phyloP scores from a whole-genome alignment of 306 rosid genomes.

The Cicer bijugum region DNA sequence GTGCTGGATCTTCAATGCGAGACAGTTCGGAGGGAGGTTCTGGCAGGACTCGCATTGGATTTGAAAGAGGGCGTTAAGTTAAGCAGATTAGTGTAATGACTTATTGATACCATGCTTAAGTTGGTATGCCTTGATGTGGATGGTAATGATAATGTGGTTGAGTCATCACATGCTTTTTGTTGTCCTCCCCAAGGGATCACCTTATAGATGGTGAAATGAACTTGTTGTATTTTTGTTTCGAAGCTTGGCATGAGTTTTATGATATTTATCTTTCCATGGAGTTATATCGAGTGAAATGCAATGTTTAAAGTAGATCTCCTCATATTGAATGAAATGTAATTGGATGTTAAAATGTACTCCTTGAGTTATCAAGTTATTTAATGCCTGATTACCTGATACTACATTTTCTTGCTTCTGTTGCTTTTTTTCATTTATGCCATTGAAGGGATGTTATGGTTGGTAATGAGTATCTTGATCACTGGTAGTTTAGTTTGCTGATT shows the following conservation, averaged over 20 bases:
- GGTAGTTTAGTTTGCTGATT: too few relatives aligned
- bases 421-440: too few relatives aligned
- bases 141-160: background rate
- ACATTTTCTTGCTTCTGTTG: too few relatives aligned
- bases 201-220: constrained; percentile 18
- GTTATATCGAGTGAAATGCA: constrained; percentile 25
- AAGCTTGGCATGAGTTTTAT: constrained; percentile 21
- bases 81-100: constrained; percentile 31
- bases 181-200: background rate
- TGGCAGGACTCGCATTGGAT: constrained; percentile 79
- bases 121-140: background rate
- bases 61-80: constrained; percentile 76
- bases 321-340: too few relatives aligned
- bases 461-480: too few relatives aligned
- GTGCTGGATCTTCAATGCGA: constrained; percentile 81
- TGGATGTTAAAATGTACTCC: too few relatives aligned
- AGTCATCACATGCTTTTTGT: background rate
- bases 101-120: constrained; percentile 7
- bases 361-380: too few relatives aligned
- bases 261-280: constrained; percentile 6
- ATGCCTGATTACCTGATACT: too few relatives aligned
- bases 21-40: constrained; percentile 83
- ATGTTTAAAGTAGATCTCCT: background rate
- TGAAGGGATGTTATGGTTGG: too few relatives aligned
- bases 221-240: constrained; percentile 22